These are phyloP conservation scores for Odontarrhena argentea DNA, from an alignment of 345 rosid species.

Conservation along the genomic window DNA sequence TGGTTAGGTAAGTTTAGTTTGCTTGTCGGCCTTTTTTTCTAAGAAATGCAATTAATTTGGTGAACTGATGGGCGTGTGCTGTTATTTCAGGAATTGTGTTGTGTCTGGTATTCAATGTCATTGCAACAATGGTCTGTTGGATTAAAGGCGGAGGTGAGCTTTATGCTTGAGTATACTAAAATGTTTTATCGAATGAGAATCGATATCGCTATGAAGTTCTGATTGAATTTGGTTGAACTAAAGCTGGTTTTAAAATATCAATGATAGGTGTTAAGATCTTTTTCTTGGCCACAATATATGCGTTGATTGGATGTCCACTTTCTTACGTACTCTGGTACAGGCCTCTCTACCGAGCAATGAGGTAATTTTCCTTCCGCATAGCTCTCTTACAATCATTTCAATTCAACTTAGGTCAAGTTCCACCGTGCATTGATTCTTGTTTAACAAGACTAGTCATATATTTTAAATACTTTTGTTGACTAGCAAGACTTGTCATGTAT, in stretches of 20 bases:
- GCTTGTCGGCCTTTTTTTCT: neutral
- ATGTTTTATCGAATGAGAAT: neutral
- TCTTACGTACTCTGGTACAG: conserved; percentile 96
- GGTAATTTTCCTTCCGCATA: conserved; percentile 41
- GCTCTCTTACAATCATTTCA: neutral
- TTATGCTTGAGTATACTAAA: neutral
- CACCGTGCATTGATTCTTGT: neutral
- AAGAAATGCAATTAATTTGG: neutral
- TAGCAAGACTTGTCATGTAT: neutral
- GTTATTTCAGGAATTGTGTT: conserved; percentile 75
- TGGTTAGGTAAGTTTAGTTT: conserved; percentile 73
- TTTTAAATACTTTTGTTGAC: neutral
- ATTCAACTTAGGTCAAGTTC: neutral
- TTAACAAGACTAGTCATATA: neutral
- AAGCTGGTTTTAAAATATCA: conserved; percentile 25
- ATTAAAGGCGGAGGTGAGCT: conserved; percentile 88
- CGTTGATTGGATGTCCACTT: conserved; percentile 78
- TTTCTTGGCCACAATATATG: conserved; percentile 87
- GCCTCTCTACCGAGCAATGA: conserved; percentile 97
- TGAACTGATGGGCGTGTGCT: conserved; percentile 4
- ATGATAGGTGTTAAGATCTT: conserved; percentile 82
- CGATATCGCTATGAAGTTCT: neutral
- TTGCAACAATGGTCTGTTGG: conserved; percentile 90
- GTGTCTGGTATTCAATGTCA: conserved; percentile 78
- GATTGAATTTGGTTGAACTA: conserved; percentile 18